Evolutionary conservation across 805 yeast species (phyloP), one percentile per base, ranked within the genome.

Genomic region (Metschnikowia lachancei): DNA sequence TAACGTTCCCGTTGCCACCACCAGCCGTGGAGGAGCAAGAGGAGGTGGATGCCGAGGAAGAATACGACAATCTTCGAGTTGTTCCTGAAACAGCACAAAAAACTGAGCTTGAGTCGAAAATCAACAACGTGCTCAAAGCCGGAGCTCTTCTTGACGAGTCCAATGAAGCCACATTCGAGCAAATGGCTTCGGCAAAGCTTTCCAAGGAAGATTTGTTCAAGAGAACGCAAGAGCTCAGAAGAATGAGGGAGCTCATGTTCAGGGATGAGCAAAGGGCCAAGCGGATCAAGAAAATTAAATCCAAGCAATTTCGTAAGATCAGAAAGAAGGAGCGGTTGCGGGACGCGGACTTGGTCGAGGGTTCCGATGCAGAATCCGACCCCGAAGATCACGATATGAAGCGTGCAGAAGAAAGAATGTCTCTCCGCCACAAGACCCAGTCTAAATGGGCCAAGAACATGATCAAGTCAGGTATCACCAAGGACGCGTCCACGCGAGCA

Each of bases 211-310:
- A 94, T 41, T 68, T 92, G 70, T 69, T 72, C 45, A 39, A 82
- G 62, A 77, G 95, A 49, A 84, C 94, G 7, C 79, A 81, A 49
- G 96, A 92, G 66, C 75, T 92, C 56, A 79, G 98, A 56, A 68
- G 86, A 60, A 89, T 90, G 97, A 79, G 99, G 53, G 99, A 94
- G 62, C 77, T 92, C 52, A 88, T 92, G 96, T 94, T 90, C 71
- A 78, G 98, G 58, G 97, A 92, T 59, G 97, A 92, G 70, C 80
- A 83, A 61, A 84, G 87, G 60, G 91, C 98, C 9, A 90, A 81
- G 66, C 79, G 99, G 57, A 76, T 94, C 59, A 92, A 92, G 72
- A 94, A 92, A 70, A 94, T 94, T 66, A 94, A 94, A 66, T 89
- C 97, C 32, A 94, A 92, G 67, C 77, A 89, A 1, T 94, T 83